These are phyloP conservation scores for Eremochloa ophiuroides DNA, from an alignment of 176 grass and related monocot species.

Conservation along the genomic window DNA sequence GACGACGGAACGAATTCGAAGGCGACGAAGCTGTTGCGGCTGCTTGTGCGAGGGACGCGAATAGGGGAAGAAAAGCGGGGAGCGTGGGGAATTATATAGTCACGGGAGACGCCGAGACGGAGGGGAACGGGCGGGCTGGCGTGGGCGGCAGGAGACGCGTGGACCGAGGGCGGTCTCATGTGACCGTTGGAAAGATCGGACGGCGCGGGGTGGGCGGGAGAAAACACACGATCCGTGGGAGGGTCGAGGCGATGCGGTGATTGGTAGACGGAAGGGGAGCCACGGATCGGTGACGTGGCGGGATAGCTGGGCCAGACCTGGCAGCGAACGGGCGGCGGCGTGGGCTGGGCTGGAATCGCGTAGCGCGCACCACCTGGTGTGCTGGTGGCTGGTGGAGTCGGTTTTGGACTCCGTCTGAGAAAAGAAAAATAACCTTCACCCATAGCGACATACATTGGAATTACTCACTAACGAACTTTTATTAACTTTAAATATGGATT, in stretches of 20 bases:
- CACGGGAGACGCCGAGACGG: too few relatives aligned
- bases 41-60: not conserved
- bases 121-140: not conserved
- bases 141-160: not conserved
- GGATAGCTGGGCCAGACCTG: rapidly evolving
- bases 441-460: too few relatives aligned
- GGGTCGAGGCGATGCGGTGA: not conserved
- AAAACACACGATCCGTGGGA: conserved; percentile 63
- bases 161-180: conserved; percentile 20
- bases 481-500: too few relatives aligned
- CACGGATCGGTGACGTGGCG: conserved; percentile 46
- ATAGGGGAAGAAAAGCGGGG: rapidly evolving
- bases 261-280: not conserved
- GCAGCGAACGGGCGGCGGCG: not conserved
- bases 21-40: not conserved
- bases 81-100: not conserved
- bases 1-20: not conserved
- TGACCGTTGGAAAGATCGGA: conserved; percentile 23
- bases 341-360: not conserved
- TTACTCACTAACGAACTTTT: too few relatives aligned
- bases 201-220: not conserved
- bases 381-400: not conserved
- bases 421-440: too few relatives aligned
- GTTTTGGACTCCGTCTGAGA: not conserved
- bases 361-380: not conserved